These are phyloP conservation scores for Nakaseomyces sp. DNA, from an alignment of 1,139 yeast genomes.

Conservation along the genomic window DNA sequence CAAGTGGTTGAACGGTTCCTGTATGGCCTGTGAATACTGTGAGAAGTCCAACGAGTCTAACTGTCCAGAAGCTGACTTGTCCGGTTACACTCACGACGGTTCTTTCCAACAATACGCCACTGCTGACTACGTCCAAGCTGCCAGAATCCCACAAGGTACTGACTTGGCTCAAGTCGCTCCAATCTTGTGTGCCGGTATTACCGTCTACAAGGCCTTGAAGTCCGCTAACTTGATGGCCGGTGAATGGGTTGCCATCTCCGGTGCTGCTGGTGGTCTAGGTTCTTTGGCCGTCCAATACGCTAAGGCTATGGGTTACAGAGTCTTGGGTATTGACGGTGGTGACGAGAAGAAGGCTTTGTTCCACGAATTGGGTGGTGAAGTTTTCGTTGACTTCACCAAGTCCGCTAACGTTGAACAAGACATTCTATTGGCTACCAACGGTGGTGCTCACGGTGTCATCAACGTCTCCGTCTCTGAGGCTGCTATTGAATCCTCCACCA, in stretches of 20 bases:
- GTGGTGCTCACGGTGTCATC: constrained; percentile 58
- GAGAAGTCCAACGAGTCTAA: constrained; percentile 47
- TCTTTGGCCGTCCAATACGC: constrained; percentile 58
- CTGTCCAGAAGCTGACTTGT: constrained; percentile 52
- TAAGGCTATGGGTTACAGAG: constrained; percentile 56
- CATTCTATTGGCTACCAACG: constrained; percentile 42
- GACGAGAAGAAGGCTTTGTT: constrained; percentile 46
- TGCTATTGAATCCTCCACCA: constrained; percentile 48
- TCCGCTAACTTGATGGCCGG: constrained; percentile 49
- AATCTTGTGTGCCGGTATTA: constrained; percentile 60
- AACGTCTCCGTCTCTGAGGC: constrained; percentile 53
- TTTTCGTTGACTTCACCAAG: constrained; percentile 45
- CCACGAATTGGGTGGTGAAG: constrained; percentile 50
- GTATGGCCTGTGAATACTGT: constrained; percentile 54
- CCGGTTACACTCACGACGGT: constrained; percentile 63
- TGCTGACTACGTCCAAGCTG: constrained; percentile 60
- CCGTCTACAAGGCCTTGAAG: constrained; percentile 60
- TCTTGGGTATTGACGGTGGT: constrained; percentile 56
- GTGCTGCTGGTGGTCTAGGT: constrained; percentile 65
- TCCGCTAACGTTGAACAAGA: constrained; percentile 45
- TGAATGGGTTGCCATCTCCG: constrained; percentile 56
- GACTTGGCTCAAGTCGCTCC: constrained; percentile 54
- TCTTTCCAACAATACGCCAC: constrained; percentile 62
- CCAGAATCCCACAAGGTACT: constrained; percentile 47
- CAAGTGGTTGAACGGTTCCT: constrained; percentile 59